Evolutionary conservation across 129 eudicot species (phyloP), one percentile per base, ranked within the genome.

Genomic region (Oenanthe sinensis): DNA sequence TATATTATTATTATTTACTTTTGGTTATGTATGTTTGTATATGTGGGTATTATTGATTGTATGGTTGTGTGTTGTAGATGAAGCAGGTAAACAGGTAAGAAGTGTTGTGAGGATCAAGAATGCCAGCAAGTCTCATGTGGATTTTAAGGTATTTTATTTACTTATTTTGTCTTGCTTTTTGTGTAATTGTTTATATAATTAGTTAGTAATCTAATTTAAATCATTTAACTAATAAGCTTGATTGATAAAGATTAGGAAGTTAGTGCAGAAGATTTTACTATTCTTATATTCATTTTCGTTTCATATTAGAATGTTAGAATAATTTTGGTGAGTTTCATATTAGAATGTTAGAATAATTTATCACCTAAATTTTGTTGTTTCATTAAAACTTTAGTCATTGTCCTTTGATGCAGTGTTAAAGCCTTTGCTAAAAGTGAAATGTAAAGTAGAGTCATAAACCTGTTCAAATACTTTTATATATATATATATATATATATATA

Each of bases 101-200:
- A 91, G 98, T 81, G 98, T 97, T 82, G 97, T 93, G 62, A 75
- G 86, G 86, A 86, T 93, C 26, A 93, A 93, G 81, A 93, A 93
- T 79, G 80, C 87, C 28, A 86, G 97, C 90, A 90, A 90, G 81
- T 93, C 98, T 54, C 82, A 89, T 80, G 96, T 90, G 72, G 98
- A 96, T 39, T 93, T 93, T 78, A 93, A 93, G 98, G 98, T 90
- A 90, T 62, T 45, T 44, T 45, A 6, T 19, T 3, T n/a, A 7
- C 2, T 22, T 9, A 7, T 19, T 42, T 3, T 0, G 6, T 14
- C 19, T 73, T 73, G 4, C 43, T 17, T 4, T 73, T 24, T 73
- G 20, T n/a, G 3, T 11, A 9, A 0, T 4, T 16, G 39, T 15
- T 37, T 36, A 20, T 20, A n/a, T n/a, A n/a, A n/a, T n/a, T n/a